Percentiles rank a stretch among this genome's conserved stretches.
Conservation (phyloP, 176 grass and related monocot genomes). For the Phyllostachys edulis region DNA sequence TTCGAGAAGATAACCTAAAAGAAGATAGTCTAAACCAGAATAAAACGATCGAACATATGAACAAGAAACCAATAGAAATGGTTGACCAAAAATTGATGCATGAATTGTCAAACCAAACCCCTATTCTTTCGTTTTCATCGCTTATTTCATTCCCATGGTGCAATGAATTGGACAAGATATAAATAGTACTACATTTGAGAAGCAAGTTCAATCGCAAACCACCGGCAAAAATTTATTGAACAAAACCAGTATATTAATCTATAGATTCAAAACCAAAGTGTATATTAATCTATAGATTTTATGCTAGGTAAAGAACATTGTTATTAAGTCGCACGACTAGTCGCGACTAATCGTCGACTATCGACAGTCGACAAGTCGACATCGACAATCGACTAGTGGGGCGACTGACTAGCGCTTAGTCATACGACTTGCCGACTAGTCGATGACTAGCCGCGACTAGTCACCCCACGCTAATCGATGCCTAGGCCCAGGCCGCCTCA, state of each 20-base stretch:
- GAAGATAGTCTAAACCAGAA: slow-evolving; percentile 29
- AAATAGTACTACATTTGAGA: background rate
- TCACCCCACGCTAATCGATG: no score
- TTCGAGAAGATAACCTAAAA: slow-evolving; percentile 3
- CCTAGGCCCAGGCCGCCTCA: no score
- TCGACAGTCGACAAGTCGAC: no score
- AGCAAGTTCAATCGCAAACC: slow-evolving; percentile 16
- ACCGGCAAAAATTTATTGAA: background rate
- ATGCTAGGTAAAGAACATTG: no score
- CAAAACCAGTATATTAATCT: background rate
- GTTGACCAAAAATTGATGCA: slow-evolving; percentile 34
- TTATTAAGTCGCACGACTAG: no score
- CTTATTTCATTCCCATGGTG: slow-evolving; percentile 10
- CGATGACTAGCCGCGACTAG: no score
- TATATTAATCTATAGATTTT: no score
- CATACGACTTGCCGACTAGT: no score
- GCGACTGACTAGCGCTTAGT: no score
- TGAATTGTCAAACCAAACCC: slow-evolving; percentile 17
- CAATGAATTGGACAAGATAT: background rate
- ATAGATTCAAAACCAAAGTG: no score
- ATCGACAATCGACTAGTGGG: no score
- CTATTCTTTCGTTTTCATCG: slow-evolving; percentile 18
- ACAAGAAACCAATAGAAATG: slow-evolving; percentile 28
- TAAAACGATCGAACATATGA: slow-evolving; percentile 16
- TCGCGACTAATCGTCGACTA: no score